Evolutionary conservation across 768 basidiomycete genomes (phyloP).

Genomic region (Tulasnella sp.): DNA sequence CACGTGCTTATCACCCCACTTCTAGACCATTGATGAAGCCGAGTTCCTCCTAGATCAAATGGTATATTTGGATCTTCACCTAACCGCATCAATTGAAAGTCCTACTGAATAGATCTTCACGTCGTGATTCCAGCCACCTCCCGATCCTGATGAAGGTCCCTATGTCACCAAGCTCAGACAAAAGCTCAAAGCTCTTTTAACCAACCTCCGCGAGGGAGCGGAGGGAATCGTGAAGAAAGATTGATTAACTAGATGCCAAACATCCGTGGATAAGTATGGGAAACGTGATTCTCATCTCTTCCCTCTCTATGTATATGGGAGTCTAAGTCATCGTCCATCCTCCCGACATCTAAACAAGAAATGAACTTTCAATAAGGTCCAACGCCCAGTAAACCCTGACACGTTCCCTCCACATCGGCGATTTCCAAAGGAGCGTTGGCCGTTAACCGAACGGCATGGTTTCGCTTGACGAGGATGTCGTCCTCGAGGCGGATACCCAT

Average conservation of each 20-base stretch:
- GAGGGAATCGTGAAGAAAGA: slow-evolving; percentile 22
- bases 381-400: slow-evolving; percentile 63
- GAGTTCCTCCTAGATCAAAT: slow-evolving; percentile 26
- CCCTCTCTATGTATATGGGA: background rate
- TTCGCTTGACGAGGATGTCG: slow-evolving; percentile 55
- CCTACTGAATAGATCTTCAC: too few species aligned
- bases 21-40: slow-evolving; percentile 22
- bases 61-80: background rate
- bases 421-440: slow-evolving; percentile 82
- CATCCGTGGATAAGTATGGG: background rate
- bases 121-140: background rate
- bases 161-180: slow-evolving; percentile 23
- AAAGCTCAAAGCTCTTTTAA: slow-evolving; percentile 18
- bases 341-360: background rate
- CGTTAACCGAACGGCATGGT: slow-evolving; percentile 60
- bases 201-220: slow-evolving; percentile 19
- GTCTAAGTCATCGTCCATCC: background rate
- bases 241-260: background rate
- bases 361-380: slow-evolving; percentile 43
- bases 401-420: slow-evolving; percentile 71
- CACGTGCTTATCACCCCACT: background rate
- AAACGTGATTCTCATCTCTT: background rate
- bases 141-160: slow-evolving; percentile 12
- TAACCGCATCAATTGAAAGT: background rate
- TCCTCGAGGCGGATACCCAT: slow-evolving; percentile 93